Conservation (phyloP, 495 filamentous ascomycete genomes). For the Annulohypoxylon nitens region DNA sequence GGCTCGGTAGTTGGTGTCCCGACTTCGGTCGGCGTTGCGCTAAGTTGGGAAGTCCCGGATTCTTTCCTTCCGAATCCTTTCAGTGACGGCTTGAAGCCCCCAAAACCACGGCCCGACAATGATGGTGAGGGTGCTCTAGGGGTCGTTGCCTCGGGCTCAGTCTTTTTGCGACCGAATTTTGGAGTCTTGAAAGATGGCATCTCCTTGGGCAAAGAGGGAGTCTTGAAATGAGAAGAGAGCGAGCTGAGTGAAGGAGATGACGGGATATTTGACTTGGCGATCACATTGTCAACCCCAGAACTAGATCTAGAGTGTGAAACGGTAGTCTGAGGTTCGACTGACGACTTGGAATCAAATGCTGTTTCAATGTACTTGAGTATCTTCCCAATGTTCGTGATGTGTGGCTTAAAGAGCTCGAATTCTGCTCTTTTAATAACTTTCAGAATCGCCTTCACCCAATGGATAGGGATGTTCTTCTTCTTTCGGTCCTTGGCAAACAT, state of each 20-base stretch:
- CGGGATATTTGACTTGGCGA: constrained; percentile 1
- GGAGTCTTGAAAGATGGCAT: constrained; percentile 30
- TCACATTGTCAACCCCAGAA: not conserved
- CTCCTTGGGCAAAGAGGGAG: constrained; percentile 32
- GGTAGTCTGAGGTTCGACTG: not conserved
- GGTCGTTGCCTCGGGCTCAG: constrained; percentile 11
- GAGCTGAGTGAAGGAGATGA: constrained; percentile 20
- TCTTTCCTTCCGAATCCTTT: constrained; percentile 32
- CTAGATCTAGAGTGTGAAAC: constrained; percentile 2
- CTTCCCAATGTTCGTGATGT: constrained; percentile 51
- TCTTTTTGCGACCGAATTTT: constrained; percentile 33
- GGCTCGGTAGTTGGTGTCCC: constrained; percentile 2
- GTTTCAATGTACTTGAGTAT: constrained; percentile 51
- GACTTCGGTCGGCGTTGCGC: constrained; percentile 26
- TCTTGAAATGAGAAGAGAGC: constrained; percentile 26
- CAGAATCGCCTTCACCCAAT: constrained; percentile 50
- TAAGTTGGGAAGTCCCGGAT: constrained; percentile 10
- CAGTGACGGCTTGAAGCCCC: constrained; percentile 37
- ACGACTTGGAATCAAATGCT: constrained; percentile 18
- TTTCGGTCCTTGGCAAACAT: constrained; percentile 50
- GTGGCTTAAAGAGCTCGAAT: constrained; percentile 46
- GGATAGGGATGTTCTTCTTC: constrained; percentile 49
- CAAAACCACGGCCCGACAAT: constrained; percentile 18
- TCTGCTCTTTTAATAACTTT: constrained; percentile 40
- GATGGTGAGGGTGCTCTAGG: constrained; percentile 5